These are phyloP conservation scores for Pseudonitzschia delicatissima DNA, from an alignment of 108 stramenopile species.

Conservation along the genomic window DNA sequence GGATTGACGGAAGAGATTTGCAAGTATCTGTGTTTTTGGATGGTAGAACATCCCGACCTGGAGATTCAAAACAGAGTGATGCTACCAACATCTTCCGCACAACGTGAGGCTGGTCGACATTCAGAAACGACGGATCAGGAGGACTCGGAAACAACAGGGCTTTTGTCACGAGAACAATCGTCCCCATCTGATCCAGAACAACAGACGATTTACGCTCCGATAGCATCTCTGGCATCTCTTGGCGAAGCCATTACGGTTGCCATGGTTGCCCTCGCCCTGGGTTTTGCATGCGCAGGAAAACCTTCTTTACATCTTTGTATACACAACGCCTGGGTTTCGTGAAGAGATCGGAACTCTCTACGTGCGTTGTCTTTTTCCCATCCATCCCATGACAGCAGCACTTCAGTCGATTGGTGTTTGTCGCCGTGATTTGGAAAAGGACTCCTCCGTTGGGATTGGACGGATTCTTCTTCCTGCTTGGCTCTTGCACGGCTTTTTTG, in stretches of 20 bases:
- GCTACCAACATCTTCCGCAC: conserved; percentile 21
- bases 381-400: conserved; percentile 81
- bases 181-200: not conserved
- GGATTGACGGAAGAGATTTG: conserved; percentile 73
- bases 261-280: conserved; percentile 77
- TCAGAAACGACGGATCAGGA: conserved; percentile 19
- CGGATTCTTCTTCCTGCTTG: conserved; percentile 60
- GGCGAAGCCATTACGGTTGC: conserved; percentile 70
- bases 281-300: conserved; percentile 87
- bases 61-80: not conserved
- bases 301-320: conserved; percentile 44
- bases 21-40: conserved; percentile 78
- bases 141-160: conserved; percentile 1
- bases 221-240: conserved; percentile 15
- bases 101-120: conserved; percentile 39
- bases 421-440: conserved; percentile 69
- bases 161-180: not conserved
- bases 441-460: conserved; percentile 39
- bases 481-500: conserved; percentile 77
- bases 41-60: conserved; percentile 70
- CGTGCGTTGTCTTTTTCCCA: conserved; percentile 67
- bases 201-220: not conserved
- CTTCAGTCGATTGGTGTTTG: conserved; percentile 82
- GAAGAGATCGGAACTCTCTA: conserved; percentile 62
- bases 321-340: conserved; percentile 40